Conservation (phyloP, 1,284 basidiomycete species). For the Ustilago hordei region DNA sequence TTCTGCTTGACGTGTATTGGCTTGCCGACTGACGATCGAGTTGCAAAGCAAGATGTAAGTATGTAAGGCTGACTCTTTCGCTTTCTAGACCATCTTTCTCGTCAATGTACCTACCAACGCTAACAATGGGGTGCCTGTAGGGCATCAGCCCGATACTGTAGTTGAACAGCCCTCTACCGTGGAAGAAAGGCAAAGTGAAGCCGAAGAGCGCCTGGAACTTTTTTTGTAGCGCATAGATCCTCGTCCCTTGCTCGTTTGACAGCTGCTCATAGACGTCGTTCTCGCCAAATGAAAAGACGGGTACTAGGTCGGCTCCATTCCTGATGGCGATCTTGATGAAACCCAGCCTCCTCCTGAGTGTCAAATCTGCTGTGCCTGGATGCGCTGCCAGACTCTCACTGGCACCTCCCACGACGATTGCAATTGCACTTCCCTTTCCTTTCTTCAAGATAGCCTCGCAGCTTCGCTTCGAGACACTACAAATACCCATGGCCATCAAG, state of each 20-base stretch:
- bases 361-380: conserved; percentile 94
- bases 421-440: conserved; percentile 77
- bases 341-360: conserved; percentile 79
- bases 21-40: conserved; percentile 75
- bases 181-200: conserved; percentile 95
- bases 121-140: conserved; percentile 91
- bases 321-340: conserved; percentile 98
- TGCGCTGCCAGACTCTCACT: conserved; percentile 92
- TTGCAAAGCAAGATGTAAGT: background rate
- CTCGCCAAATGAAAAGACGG: conserved; percentile 82
- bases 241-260: conserved; percentile 91
- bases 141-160: conserved; percentile 80
- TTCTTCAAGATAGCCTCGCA: conserved; percentile 85
- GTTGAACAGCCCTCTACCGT: conserved; percentile 83
- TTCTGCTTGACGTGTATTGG: conserved; percentile 84
- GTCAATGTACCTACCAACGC: conserved; percentile 74
- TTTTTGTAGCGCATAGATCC: conserved; percentile 75
- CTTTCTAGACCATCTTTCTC: background rate
- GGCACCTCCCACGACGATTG: conserved; percentile 96
- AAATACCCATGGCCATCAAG: conserved; percentile 80
- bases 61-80: no score
- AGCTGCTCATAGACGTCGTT: conserved; percentile 99
- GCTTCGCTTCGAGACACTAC: conserved; percentile 88
- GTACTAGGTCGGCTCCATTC: conserved; percentile 75
- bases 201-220: conserved; percentile 77